These are phyloP conservation scores for Nidularia sp. DNA, from an alignment of 768 basidiomycete genomes.

Conservation along the genomic window DNA sequence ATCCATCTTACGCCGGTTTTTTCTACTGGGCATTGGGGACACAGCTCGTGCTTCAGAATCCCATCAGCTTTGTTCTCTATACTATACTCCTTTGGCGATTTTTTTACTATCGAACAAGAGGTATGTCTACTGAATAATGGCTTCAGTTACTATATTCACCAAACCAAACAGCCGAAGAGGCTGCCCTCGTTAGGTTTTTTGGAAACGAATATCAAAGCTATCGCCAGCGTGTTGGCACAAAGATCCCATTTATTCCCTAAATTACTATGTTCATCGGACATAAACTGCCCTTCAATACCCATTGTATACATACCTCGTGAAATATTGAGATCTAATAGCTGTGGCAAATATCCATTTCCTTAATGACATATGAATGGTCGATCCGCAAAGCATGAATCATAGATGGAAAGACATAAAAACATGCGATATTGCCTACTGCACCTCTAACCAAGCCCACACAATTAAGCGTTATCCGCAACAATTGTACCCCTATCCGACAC, in stretches of 20 bases:
- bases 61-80: slow-evolving; percentile 67
- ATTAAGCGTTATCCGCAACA: slow-evolving; percentile 32
- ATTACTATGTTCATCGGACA: neutral
- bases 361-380: neutral
- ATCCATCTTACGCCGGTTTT: slow-evolving; percentile 96
- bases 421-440: too few relatives aligned
- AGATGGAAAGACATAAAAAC: neutral
- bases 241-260: slow-evolving; percentile 82
- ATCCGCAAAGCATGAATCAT: neutral
- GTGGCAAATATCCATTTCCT: too few relatives aligned
- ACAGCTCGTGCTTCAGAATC: slow-evolving; percentile 88
- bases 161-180: slow-evolving; percentile 67
- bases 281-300: neutral
- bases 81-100: slow-evolving; percentile 75
- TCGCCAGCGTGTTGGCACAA: slow-evolving; percentile 72
- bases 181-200: slow-evolving; percentile 78
- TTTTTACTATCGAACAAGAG: slow-evolving; percentile 75
- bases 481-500: slow-evolving; percentile 80
- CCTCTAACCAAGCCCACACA: slow-evolving; percentile 1
- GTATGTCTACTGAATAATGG: slow-evolving; percentile 38
- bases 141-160: too few relatives aligned
- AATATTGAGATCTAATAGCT: neutral
- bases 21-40: slow-evolving; percentile 98
- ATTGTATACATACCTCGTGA: neutral
- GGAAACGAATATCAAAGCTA: slow-evolving; percentile 84